Evolutionary conservation across 2,329 filamentous ascomycete genomes (phyloP), one percentile per base, ranked within the genome.

Genomic region (Aspergillus udagawae): DNA sequence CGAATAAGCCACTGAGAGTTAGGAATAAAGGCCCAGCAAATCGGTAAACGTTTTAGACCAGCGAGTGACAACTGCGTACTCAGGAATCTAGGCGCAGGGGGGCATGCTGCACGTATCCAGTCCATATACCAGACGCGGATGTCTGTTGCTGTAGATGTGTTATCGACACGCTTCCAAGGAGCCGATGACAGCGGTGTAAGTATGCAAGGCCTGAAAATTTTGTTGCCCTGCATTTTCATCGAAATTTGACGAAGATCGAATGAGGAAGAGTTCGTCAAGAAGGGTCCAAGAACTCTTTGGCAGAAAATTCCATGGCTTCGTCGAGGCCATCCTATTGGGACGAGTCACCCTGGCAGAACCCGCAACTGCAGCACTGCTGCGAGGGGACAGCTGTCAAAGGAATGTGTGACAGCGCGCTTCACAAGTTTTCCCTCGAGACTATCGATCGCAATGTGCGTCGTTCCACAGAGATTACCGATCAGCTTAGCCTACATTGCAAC

Each of bases 321-420:
- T 45, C 21, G n/a, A 23, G 42, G 8, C 20, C 8, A 21, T 45
- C n/a, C 9, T 45, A 45, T 45, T 45, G 42, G 42, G 44, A 47
- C 44, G 14, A 47, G 21, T 47, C 44, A 45, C 42, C 8, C 20
- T 21, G 20, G 42, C 10, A 45, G 10, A 45, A 45, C n/a, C 42
- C 42, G 50, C 38, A 51, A 52, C 44, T 49, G n/a, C 52, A 53
- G 59, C 42, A 52, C 48, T 49, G n/a, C 52, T 55, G 59, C 48
- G 51, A 52, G 56, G 32, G 55, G 51, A 32, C 29, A 51, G 53
- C 51, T 54, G 59, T 52, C 52, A 56, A 55, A 55, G 49, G 61
- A 63, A 63, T 63, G 63, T 61, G 61, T 58, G 58, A 61, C 56
- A 59, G 58, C 54, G 52, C 56, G 55, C 45, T 29, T 49, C 51